Conservation (phyloP, 345 rosid species). For the Syzygium oleosum region DNA sequence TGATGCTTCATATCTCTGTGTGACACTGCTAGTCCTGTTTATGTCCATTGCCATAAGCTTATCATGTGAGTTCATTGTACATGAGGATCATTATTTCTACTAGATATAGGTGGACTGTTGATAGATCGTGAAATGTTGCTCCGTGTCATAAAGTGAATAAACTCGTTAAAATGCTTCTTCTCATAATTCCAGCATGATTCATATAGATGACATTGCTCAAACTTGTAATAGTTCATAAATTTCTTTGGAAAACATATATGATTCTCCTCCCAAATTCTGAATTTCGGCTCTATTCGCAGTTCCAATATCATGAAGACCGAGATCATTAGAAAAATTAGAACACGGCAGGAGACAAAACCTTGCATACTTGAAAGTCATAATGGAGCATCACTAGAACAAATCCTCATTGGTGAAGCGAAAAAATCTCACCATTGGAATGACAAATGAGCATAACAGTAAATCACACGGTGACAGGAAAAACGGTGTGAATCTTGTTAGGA, state of each 20-base stretch:
- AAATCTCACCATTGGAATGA: no score
- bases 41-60: neutral
- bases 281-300: accelerated
- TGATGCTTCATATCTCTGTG: neutral
- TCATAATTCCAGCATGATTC: neutral
- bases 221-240: neutral
- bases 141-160: neutral
- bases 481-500: no score
- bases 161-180: no score
- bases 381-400: no score
- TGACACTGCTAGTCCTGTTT: neutral
- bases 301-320: neutral
- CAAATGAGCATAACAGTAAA: no score
- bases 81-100: no score
- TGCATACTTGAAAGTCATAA: no score
- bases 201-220: neutral
- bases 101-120: neutral
- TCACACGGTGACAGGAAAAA: no score
- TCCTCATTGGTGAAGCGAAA: no score
- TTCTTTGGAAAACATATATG: neutral
- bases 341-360: no score
- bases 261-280: neutral
- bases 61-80: no score
- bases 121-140: neutral
- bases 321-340: no score